phyloP scores from a whole-genome alignment of 495 filamentous ascomycete species.

The Hyaloscypha bicolor region DNA sequence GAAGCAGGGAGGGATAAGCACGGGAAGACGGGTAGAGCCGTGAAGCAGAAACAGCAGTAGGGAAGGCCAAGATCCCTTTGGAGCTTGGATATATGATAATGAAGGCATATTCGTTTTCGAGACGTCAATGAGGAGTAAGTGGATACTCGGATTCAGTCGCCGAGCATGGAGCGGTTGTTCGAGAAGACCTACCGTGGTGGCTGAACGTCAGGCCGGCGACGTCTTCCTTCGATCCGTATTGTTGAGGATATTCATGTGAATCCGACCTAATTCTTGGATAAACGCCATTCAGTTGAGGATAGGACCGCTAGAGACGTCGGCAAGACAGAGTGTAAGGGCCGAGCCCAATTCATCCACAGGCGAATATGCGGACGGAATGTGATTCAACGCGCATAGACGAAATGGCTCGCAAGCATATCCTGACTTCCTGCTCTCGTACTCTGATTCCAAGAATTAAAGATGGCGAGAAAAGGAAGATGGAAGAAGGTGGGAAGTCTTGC shows the following conservation, averaged over 20 bases:
- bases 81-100: neutral
- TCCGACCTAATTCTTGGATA: neutral
- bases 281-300: neutral
- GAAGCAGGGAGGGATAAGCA: neutral
- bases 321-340: neutral
- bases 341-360: neutral
- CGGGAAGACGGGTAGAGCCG: neutral
- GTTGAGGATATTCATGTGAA: neutral
- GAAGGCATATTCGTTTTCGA: neutral
- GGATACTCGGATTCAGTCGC: neutral
- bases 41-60: neutral
- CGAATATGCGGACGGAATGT: neutral
- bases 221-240: neutral
- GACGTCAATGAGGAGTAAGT: neutral
- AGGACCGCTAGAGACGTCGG: neutral
- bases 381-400: neutral
- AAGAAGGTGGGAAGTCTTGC: neutral
- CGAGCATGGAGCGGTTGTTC: neutral
- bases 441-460: neutral
- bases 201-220: neutral
- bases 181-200: neutral
- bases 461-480: neutral
- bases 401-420: neutral
- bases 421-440: neutral
- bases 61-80: neutral